phyloP scores from a whole-genome alignment of 129 eudicot genomes.

The Flaveria brownii region DNA sequence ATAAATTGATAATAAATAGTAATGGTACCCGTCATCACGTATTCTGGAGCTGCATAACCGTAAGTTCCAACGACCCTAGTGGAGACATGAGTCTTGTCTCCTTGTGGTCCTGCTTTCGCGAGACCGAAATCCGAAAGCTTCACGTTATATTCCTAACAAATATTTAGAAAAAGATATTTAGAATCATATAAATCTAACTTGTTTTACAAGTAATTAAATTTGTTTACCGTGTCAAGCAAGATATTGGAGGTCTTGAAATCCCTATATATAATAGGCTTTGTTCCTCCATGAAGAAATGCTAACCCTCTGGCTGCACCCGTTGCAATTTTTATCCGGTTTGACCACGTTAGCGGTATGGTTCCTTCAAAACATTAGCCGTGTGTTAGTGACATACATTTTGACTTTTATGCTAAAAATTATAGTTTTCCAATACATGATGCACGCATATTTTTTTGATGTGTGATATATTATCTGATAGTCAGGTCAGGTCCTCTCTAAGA shows the following conservation, averaged over 20 bases:
- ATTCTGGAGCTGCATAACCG: slow-evolving; percentile 98
- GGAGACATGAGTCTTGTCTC: slow-evolving; percentile 95
- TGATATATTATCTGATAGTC: background rate
- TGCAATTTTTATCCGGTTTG: slow-evolving; percentile 88
- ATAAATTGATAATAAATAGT: background rate
- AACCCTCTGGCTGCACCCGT: slow-evolving; percentile 97
- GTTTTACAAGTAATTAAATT: background rate
- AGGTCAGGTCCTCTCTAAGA: no score
- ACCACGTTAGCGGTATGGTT: slow-evolving; percentile 92
- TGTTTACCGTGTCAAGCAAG: slow-evolving; percentile 78
- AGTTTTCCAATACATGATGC: background rate
- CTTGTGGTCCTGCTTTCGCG: slow-evolving; percentile 98
- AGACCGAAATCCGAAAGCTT: slow-evolving; percentile 98
- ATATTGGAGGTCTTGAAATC: slow-evolving; percentile 98
- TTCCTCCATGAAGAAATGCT: slow-evolving; percentile 83
- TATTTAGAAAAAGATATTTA: background rate
- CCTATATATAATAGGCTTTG: slow-evolving; percentile 91
- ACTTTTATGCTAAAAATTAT: slow-evolving; percentile 1
- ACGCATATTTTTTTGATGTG: no score
- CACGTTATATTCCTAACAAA: slow-evolving; percentile 74
- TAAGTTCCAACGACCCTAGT: slow-evolving; percentile 95
- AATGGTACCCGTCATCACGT: slow-evolving; percentile 91
- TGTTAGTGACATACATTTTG: slow-evolving; percentile 18
- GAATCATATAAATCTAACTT: slow-evolving; percentile 1
- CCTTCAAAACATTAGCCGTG: slow-evolving; percentile 50